Evolutionary conservation across 352 stramenopile species (phyloP).

Genomic region (Globisporangium nodosum): DNA sequence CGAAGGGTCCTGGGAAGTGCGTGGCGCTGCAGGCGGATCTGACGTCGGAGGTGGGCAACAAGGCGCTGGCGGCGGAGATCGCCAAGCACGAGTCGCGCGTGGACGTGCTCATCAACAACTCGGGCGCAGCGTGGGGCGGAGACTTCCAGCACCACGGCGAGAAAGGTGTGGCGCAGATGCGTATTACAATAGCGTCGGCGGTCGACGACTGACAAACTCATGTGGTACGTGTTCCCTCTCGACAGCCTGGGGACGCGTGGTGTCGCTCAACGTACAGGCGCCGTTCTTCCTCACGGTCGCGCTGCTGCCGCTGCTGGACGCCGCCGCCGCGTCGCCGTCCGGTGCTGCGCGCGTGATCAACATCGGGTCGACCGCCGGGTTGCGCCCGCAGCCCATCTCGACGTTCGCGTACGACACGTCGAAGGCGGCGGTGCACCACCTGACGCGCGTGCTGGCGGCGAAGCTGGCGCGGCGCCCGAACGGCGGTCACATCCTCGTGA

Average conservation of each 20-base stretch:
- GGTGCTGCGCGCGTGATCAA: slow-evolving; percentile 68
- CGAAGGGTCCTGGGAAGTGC: slow-evolving; percentile 52
- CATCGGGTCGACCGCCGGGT: slow-evolving; percentile 61
- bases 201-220: background rate
- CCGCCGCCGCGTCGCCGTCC: slow-evolving; percentile 27
- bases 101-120: slow-evolving; percentile 95
- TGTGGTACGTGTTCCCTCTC: background rate
- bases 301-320: slow-evolving; percentile 88
- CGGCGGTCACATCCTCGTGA: slow-evolving; percentile 92
- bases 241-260: slow-evolving; percentile 88
- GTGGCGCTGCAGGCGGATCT: slow-evolving; percentile 76
- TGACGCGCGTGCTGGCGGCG: slow-evolving; percentile 88
- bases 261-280: slow-evolving; percentile 93
- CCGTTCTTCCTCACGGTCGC: slow-evolving; percentile 91
- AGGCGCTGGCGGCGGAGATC: slow-evolving; percentile 71
- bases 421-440: slow-evolving; percentile 93
- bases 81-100: slow-evolving; percentile 68
- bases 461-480: slow-evolving; percentile 85
- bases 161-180: slow-evolving; percentile 11
- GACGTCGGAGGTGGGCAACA: slow-evolving; percentile 73
- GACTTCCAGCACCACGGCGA: slow-evolving; percentile 31
- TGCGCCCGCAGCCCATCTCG: slow-evolving; percentile 82
- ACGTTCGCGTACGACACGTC: slow-evolving; percentile 94
- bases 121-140: slow-evolving; percentile 51
- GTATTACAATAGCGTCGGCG: background rate